phyloP scores from a whole-genome alignment of 2,329 filamentous ascomycete species.

The Paraphaeosphaeria sporulosa region DNA sequence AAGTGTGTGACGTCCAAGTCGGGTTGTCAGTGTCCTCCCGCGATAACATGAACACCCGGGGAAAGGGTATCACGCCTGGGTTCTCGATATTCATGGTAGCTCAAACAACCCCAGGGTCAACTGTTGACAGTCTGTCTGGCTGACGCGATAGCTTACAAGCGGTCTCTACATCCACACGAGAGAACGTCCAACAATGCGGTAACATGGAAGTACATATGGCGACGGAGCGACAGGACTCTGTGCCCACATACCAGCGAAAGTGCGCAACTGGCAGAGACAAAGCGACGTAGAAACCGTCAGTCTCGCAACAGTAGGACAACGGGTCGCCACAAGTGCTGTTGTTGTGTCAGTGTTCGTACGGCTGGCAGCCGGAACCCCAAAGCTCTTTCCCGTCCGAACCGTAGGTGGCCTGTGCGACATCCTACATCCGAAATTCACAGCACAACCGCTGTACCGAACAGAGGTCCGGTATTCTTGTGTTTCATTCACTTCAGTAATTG shows the following conservation, averaged over 20 bases:
- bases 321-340: background rate
- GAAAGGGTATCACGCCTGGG: too few species aligned
- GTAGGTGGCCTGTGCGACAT: constrained; percentile 1
- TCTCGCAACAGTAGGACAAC: background rate
- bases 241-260: too few species aligned
- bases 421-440: background rate
- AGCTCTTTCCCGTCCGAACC: constrained; percentile 5
- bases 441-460: background rate
- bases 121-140: too few species aligned
- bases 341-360: background rate
- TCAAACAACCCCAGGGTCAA: too few species aligned
- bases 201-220: background rate
- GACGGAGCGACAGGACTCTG: background rate
- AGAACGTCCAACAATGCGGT: background rate
- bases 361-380: constrained; percentile 9
- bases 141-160: too few species aligned
- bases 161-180: too few species aligned
- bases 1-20: background rate
- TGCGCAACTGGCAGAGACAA: background rate
- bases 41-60: too few species aligned
- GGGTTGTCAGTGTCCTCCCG: background rate
- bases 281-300: background rate
- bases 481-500: background rate
- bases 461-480: background rate
- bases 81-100: too few species aligned